A percentile compares a stretch with the other conserved stretches of the same genome.
These are phyloP conservation scores for Toxicodendron radicans DNA, from an alignment of 345 rosid species.

Conservation along the genomic window DNA sequence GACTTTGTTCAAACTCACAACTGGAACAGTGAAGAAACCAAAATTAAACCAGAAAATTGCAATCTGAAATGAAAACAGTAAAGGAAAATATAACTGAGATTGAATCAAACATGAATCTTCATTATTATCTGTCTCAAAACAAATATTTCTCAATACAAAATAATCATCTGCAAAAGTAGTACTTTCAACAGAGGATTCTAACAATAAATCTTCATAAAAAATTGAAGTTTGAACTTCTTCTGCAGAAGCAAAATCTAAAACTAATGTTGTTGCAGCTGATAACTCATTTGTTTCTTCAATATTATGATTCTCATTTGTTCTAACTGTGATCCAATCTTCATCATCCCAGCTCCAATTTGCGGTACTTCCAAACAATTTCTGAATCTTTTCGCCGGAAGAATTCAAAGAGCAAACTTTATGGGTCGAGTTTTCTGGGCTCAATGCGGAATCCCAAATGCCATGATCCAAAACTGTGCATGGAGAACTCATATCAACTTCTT, in stretches of 20 bases:
- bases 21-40: not conserved
- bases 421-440: conserved; percentile 28
- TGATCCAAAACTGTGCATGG: conserved; percentile 79
- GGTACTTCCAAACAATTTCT: conserved; percentile 36
- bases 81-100: not conserved
- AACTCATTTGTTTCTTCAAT: conserved; percentile 33
- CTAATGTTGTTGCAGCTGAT: conserved; percentile 13
- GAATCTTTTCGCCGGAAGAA: conserved; percentile 44
- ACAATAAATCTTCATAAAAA: conserved; percentile 35
- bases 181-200: conserved; percentile 31
- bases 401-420: conserved; percentile 21
- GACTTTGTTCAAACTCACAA: not conserved
- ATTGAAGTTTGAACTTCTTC: conserved; percentile 42
- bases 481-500: conserved; percentile 34
- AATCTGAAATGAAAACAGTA: not conserved
- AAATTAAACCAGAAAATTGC: not conserved
- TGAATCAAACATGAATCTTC: conserved; percentile 26
- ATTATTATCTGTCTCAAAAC: conserved; percentile 22
- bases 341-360: conserved; percentile 40
- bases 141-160: conserved; percentile 35
- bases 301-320: conserved; percentile 30
- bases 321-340: conserved; percentile 69
- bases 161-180: conserved; percentile 22
- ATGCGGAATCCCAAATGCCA: conserved; percentile 57
- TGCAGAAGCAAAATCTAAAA: conserved; percentile 22